Conservation (phyloP, 345 rosid species). For the Rhodomyrtus tomentosa region DNA sequence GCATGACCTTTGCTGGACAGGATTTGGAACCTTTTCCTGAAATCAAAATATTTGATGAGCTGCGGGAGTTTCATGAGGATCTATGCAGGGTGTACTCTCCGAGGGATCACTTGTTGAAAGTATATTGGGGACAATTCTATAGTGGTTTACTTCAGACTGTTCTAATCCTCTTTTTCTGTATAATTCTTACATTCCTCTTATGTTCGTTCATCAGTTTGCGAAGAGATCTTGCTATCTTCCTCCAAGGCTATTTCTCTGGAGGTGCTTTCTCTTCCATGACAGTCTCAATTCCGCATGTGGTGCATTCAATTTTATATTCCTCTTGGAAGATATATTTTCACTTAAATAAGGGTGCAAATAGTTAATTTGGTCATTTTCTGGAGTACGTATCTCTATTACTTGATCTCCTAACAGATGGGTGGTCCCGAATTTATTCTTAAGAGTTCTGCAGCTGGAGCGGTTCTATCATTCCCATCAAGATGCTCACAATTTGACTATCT, state of each 20-base stretch:
- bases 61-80: conserved; percentile 50
- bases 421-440: background rate
- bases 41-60: conserved; percentile 38
- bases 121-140: background rate
- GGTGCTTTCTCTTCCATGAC: conserved; percentile 23
- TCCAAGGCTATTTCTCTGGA: conserved; percentile 59
- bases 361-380: background rate
- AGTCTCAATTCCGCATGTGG: background rate
- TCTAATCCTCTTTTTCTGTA: background rate
- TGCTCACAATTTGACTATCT: background rate
- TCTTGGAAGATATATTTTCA: background rate
- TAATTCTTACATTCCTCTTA: conserved; percentile 2
- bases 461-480: background rate
- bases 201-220: conserved; percentile 39
- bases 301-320: background rate
- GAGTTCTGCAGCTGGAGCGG: background rate
- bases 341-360: background rate
- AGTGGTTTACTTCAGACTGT: background rate
- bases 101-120: conserved; percentile 84
- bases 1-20: conserved; percentile 16
- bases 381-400: background rate
- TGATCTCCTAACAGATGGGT: background rate
- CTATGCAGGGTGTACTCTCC: conserved; percentile 51
- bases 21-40: conserved; percentile 87
- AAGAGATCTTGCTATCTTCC: conserved; percentile 78